phyloP scores from a whole-genome alignment of 257 asterid species.

The Coffea canephora region DNA sequence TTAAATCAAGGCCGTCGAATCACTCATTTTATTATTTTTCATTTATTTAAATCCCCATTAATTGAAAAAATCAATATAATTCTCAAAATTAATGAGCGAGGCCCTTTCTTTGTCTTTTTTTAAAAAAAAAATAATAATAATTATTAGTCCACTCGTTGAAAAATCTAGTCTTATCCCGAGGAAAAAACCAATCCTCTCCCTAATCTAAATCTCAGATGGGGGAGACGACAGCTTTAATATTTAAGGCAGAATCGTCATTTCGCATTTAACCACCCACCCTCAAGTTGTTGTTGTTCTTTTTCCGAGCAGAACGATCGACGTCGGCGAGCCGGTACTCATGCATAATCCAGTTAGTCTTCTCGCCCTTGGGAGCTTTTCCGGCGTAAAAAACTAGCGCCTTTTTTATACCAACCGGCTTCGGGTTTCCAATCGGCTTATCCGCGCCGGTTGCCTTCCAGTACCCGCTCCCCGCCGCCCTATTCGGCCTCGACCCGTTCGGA shows the following conservation, averaged over 20 bases:
- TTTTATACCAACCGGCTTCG: constrained; percentile 71
- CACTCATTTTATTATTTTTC: not conserved
- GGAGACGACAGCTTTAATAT: not conserved
- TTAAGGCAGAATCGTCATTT: not conserved
- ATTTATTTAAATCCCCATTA: not conserved
- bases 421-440: constrained; percentile 73
- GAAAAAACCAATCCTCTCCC: not conserved
- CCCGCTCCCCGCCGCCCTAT: constrained; percentile 84
- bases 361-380: constrained; percentile 86
- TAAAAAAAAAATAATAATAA: no score
- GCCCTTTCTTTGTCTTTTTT: no score
- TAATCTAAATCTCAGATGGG: not conserved
- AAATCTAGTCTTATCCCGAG: not conserved
- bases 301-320: constrained; percentile 80
- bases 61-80: no score
- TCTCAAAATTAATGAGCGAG: no score
- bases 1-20: not conserved
- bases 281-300: constrained; percentile 46
- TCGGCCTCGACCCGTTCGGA: constrained; percentile 91
- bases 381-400: constrained; percentile 84
- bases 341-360: constrained; percentile 88
- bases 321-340: constrained; percentile 90
- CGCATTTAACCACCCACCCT: constrained; percentile 45
- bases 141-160: constrained; percentile 6
- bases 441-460: constrained; percentile 98